Evolutionary conservation across 768 basidiomycete genomes (phyloP).

Genomic region (Asterophora lycoperdoides): DNA sequence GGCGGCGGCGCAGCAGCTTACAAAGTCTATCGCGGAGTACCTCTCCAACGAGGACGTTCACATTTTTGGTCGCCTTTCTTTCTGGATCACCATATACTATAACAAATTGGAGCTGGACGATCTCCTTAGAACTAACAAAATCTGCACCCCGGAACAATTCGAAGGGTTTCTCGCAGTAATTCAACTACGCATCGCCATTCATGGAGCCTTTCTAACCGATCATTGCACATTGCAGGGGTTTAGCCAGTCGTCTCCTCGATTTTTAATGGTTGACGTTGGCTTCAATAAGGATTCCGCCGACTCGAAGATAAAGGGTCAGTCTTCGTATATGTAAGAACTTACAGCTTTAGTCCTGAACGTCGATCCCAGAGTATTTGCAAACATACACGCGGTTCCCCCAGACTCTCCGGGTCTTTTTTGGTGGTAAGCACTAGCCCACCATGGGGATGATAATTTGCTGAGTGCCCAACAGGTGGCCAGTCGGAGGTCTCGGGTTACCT

Average conservation of each 20-base stretch:
- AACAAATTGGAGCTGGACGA: slow-evolving; percentile 56
- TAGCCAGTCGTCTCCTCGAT: slow-evolving; percentile 69
- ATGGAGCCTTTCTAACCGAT: slow-evolving; percentile 2
- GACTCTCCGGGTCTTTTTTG: slow-evolving; percentile 69
- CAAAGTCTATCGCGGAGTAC: slow-evolving; percentile 65
- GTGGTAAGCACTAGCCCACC: slow-evolving; percentile 39
- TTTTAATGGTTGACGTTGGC: slow-evolving; percentile 67
- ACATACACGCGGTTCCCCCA: slow-evolving; percentile 71
- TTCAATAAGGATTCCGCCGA: slow-evolving; percentile 56
- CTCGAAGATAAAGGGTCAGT: slow-evolving; percentile 65
- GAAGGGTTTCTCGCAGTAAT: slow-evolving; percentile 59
- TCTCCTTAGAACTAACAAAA: slow-evolving; percentile 43
- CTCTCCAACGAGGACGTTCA: slow-evolving; percentile 59
- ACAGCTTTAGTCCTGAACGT: neutral
- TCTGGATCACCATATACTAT: slow-evolving; percentile 72
- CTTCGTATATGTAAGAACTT: neutral
- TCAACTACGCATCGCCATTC: slow-evolving; percentile 2
- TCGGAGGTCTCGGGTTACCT: slow-evolving; percentile 44
- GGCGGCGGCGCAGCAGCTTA: slow-evolving; percentile 59
- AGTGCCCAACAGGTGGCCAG: slow-evolving; percentile 43
- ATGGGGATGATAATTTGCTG: neutral
- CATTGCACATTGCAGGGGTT: slow-evolving; percentile 46
- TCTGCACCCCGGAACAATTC: slow-evolving; percentile 63
- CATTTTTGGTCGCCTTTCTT: slow-evolving; percentile 60
- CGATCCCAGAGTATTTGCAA: slow-evolving; percentile 57